Base-by-base conservation (phyloP, 108 stramenopile genomes). In the Fragilariopsis cylindrus region DNA sequence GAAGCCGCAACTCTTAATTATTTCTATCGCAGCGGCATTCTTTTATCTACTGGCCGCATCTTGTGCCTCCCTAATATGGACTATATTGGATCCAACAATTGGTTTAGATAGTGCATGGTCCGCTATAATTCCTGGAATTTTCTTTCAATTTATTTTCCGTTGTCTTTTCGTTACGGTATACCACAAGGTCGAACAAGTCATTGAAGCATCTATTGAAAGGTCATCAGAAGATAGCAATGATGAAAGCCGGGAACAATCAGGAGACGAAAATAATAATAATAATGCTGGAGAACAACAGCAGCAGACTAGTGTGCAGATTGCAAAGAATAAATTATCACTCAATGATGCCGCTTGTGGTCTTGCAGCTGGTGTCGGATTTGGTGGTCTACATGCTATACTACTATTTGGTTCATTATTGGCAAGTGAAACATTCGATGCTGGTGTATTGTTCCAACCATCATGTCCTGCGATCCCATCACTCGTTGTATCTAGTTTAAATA, bases 291-390 rank as follows among this genome's bases (percentile, higher is more conserved):
- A 44, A 9, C 57, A 57, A 5, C 62, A 75, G 7, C 9, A 72
- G 41, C 52, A 68, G 19, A 13, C 74, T 56, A 57, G 60, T 40
- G 39, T 82, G 15, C 88, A 89, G 70, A 78, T 85, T 50, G 81
- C 88, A 60, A 89, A 88, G 63, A 78, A 92, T 2, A 79, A 81
- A 65, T 82, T 95, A 3, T 84, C 89, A 70, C 69, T 95, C 40
- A 95, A 95, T 60, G 94, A 95, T 76, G 65, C 82, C 18, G 80
- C 87, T 46, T 86, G 85, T 72, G 82, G 90, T 11, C 18, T 95
- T 15, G 91, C 94, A 16, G 90, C 94, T 16, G 94, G 94, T 5
- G 76, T 76, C n/a, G 93, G 94, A 4, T 95, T 88, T 65, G 91
- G 86, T 47, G 81, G 89, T 4, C 77, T 95, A 69, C 94, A 95